Base-by-base conservation (phyloP, 495 filamentous ascomycete species). In the Podospora fimiseda region DNA sequence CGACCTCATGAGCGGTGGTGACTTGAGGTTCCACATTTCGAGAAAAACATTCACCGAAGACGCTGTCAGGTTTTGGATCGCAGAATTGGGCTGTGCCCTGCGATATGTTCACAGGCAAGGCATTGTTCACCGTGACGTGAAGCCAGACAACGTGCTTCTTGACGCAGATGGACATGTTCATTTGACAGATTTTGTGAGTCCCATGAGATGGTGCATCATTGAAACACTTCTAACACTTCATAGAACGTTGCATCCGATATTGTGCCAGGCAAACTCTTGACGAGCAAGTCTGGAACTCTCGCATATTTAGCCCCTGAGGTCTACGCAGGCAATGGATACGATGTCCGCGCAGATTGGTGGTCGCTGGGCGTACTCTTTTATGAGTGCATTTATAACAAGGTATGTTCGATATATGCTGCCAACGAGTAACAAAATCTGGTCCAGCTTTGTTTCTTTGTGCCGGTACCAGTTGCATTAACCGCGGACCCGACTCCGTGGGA, bases 381-480 rank as follows among this genome's bases (percentile, higher is more conserved):
- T 70, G 93, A 98, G 70, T 96, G 93, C 77, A 95, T 98, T 43
- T 98, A 96, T 72, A 96, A 93, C 70, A 97, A 94, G 84, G 91
- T 92, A 72, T 46, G 80, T 63, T 11, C 70, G 97, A 94, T 84
- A 91, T 92, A 72, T 46, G 80, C 62, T 11, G 27, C 14, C 20
- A 36, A 19, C 20, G 13, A 33, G 38, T 22, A 18, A 21, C 43
- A 23, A 18, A 37, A 8, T 21, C 8, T 16, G n/a, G 9, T 23
- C 9, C 23, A 30, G 21, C 16, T 33, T 24, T 47, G 18, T n/a
- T 14, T 5, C 13, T 14, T 43, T 30, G 50, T 19, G 3, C 39
- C 16, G 21, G 15, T 20, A 46, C 11, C 21, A 47, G 47, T 18
- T 43, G 43, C 36, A 11, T 14, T 49, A 40, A 27, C 13, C 15